Evolutionary conservation across 192 early-diverging fungal genomes (phyloP).

Genomic region (Entomortierella chlamydospora): DNA sequence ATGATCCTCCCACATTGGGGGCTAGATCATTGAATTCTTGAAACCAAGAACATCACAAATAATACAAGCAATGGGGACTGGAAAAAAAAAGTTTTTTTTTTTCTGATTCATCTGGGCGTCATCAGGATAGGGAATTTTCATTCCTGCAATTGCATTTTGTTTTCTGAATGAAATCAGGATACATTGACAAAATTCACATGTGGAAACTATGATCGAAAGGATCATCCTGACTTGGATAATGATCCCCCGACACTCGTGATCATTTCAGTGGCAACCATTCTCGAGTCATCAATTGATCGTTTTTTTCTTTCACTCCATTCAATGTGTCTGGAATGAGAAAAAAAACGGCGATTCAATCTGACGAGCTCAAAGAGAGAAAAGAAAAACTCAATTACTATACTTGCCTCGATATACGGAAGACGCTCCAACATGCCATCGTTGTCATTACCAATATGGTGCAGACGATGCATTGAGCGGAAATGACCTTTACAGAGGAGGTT

Average conservation of each 20-base stretch:
- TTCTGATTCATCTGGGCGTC: neutral
- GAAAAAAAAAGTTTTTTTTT: neutral
- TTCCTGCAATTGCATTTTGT: neutral
- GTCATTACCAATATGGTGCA: too few relatives aligned
- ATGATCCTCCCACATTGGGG: neutral
- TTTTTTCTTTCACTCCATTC: too few relatives aligned
- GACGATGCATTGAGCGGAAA: too few relatives aligned
- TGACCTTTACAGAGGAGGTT: too few relatives aligned
- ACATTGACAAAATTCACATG: neutral
- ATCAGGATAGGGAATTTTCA: neutral
- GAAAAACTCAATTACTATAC: too few relatives aligned
- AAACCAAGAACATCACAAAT: neutral
- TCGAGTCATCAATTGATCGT: neutral
- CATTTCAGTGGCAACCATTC: neutral
- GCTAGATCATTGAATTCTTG: neutral
- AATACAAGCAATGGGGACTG: too few relatives aligned
- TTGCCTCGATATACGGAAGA: too few relatives aligned
- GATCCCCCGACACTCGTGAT: neutral
- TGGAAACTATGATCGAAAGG: constrained; percentile 2
- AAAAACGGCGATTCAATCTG: too few relatives aligned
- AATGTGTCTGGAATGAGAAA: too few relatives aligned
- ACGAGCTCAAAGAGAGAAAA: too few relatives aligned
- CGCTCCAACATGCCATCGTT: too few relatives aligned
- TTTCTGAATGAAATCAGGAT: neutral
- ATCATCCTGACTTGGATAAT: neutral